phyloP scores from a whole-genome alignment of 2,329 filamentous ascomycete genomes.

The Fusarium fracticaudum region DNA sequence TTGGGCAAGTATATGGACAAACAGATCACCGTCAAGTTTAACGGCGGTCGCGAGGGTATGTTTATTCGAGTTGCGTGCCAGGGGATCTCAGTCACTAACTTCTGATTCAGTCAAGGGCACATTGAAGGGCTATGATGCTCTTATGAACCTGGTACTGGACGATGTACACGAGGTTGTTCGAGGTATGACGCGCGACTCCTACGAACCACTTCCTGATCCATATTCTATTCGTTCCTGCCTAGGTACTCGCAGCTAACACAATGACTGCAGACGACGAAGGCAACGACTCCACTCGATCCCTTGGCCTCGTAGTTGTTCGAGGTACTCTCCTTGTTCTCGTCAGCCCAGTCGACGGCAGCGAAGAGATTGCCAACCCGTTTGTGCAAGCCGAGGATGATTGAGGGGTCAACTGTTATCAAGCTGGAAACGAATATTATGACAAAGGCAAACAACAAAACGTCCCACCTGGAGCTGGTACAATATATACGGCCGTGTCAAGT shows the following conservation, averaged over 20 bases:
- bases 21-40: slow-evolving; percentile 95
- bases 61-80: neutral
- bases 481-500: neutral
- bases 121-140: slow-evolving; percentile 93
- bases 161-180: slow-evolving; percentile 90
- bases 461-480: neutral
- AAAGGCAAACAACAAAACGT: slow-evolving; percentile 1
- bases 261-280: slow-evolving; percentile 81
- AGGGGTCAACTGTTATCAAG: slow-evolving; percentile 26
- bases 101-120: slow-evolving; percentile 76
- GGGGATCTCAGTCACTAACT: slow-evolving; percentile 9
- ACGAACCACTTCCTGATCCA: neutral
- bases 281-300: slow-evolving; percentile 81
- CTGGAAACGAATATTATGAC: slow-evolving; percentile 16
- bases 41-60: slow-evolving; percentile 87
- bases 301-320: slow-evolving; percentile 88
- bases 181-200: slow-evolving; percentile 63
- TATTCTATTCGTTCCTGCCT: neutral
- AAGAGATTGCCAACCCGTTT: slow-evolving; percentile 96
- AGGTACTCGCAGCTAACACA: slow-evolving; percentile 1
- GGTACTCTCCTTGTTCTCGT: slow-evolving; percentile 94
- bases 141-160: slow-evolving; percentile 98
- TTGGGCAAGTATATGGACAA: slow-evolving; percentile 97
- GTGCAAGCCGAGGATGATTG: slow-evolving; percentile 74
- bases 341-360: slow-evolving; percentile 91